Evolutionary conservation across 2,329 filamentous ascomycete genomes (phyloP).

Genomic region (Emergomyces pasteurianus): DNA sequence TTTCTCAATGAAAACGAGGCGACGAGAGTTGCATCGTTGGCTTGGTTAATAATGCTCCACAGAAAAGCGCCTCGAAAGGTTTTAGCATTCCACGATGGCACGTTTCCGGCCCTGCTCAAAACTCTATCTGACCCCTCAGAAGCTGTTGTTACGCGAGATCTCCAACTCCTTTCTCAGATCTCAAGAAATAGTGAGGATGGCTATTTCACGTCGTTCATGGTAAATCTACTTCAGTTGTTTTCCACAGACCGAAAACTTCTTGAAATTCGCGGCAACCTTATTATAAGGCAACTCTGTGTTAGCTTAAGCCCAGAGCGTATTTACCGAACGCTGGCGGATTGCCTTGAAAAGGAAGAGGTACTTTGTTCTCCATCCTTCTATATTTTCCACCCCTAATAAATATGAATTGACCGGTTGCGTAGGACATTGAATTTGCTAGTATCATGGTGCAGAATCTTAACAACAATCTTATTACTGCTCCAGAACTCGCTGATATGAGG

Average conservation of each 20-base stretch:
- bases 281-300: slow-evolving; percentile 88
- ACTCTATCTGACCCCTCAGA: slow-evolving; percentile 92
- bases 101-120: slow-evolving; percentile 89
- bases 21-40: slow-evolving; percentile 82
- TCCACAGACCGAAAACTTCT: slow-evolving; percentile 84
- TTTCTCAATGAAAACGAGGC: slow-evolving; percentile 96
- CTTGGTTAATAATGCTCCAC: slow-evolving; percentile 96
- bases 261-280: slow-evolving; percentile 87
- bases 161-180: slow-evolving; percentile 89
- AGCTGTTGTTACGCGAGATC: slow-evolving; percentile 85
- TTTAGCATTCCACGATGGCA: slow-evolving; percentile 90
- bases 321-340: slow-evolving; percentile 89
- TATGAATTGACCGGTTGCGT: slow-evolving; percentile 5
- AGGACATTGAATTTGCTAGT: slow-evolving; percentile 92
- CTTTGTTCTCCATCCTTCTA: slow-evolving; percentile 4
- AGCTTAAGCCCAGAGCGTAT: slow-evolving; percentile 90
- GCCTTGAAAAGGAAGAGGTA: slow-evolving; percentile 84
- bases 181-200: slow-evolving; percentile 93
- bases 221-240: slow-evolving; percentile 87
- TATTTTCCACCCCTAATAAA: neutral
- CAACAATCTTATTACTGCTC: slow-evolving; percentile 96
- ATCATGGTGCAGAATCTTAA: slow-evolving; percentile 99
- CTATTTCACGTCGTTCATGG: slow-evolving; percentile 97
- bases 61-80: slow-evolving; percentile 88
- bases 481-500: slow-evolving; percentile 79